phyloP scores from a whole-genome alignment of 2,329 filamentous ascomycete species.

The Ceratocystis destructans region DNA sequence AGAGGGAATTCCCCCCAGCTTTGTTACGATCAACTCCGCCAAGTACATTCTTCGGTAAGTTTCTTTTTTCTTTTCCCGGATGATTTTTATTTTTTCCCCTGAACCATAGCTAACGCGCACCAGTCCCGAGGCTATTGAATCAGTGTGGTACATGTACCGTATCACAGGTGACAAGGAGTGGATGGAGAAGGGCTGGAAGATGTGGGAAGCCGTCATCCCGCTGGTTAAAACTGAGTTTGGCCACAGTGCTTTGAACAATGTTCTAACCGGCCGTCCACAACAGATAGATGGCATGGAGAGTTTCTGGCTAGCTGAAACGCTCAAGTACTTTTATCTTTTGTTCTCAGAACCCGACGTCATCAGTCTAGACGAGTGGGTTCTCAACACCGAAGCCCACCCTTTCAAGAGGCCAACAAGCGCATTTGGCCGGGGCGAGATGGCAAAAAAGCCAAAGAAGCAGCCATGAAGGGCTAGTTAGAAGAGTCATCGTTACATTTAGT shows the following conservation, averaged over 20 bases:
- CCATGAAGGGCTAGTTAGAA: not conserved
- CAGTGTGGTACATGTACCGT: slow-evolving; percentile 79
- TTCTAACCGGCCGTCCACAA: slow-evolving; percentile 33
- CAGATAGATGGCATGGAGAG: slow-evolving; percentile 61
- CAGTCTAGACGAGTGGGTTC: slow-evolving; percentile 54
- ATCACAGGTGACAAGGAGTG: slow-evolving; percentile 65
- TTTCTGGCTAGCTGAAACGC: slow-evolving; percentile 80
- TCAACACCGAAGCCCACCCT: slow-evolving; percentile 51
- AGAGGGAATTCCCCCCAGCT: slow-evolving; percentile 38
- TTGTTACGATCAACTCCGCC: slow-evolving; percentile 31
- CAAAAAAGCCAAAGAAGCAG: not conserved
- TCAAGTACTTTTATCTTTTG: slow-evolving; percentile 84
- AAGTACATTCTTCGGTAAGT: slow-evolving; percentile 51
- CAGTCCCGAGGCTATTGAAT: slow-evolving; percentile 79
- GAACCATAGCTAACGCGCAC: not conserved
- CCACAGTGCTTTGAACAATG: slow-evolving; percentile 56
- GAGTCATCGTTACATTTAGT: not conserved
- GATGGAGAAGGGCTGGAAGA: slow-evolving; percentile 73
- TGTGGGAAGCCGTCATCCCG: slow-evolving; percentile 61
- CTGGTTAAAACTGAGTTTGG: slow-evolving; percentile 53
- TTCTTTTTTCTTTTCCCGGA: not conserved
- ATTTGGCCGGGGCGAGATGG: slow-evolving; percentile 15
- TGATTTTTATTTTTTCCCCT: not conserved
- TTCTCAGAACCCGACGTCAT: slow-evolving; percentile 55
- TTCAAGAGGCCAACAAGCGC: slow-evolving; percentile 33